Evolutionary conservation across 2,329 filamentous ascomycete species (phyloP), one percentile per base, ranked within the genome.

Genomic region (Colletotrichum sp.): DNA sequence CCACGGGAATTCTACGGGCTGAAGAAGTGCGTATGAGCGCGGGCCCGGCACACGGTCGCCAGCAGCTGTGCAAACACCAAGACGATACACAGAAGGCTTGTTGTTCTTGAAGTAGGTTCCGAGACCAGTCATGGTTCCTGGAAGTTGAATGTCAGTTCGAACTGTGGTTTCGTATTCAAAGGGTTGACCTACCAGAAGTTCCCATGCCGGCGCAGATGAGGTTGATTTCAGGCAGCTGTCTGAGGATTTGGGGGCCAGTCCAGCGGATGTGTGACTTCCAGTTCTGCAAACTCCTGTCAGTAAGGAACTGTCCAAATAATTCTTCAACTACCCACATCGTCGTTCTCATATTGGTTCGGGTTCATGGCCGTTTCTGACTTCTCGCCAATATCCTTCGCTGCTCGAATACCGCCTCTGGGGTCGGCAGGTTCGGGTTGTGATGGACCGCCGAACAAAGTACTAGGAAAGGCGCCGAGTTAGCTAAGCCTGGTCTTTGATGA

Each of bases 21-120:
- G 84, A 71, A 91, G 83, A 19, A 90, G 83, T 7, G 88, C 84
- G 79, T 86, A 87, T 15, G 89, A 87, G n/a, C 91, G 85, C 3
- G 91, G 91, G 0, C 91, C 91, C 1, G 91, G 91, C 6, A 91
- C 89, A 16, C 89, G 87, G 77, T 93, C 90, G 0, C 90, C 91
- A 0, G 88, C 80, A 4, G 88, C 89, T 2, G 89, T 92, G 77
- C 89, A 92, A 0, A 92, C 90, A 12, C 90, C 84, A 6, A 86
- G 78, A n/a, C 82, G 78, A 64, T 80, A 83, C 4, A 90, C 88
- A 0, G 87, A 88, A 4, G 89, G 88, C 77, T 90, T 91, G 5
- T 80, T 79, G 2, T 84, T 80, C 76, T 89, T 89, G 80, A 91
- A 89, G 79, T 86, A 91, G 3, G 84, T 86, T 1, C 89, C 88